phyloP scores from a whole-genome alignment of 2,329 filamentous ascomycete species.

The Penicillium sclerotigenum region DNA sequence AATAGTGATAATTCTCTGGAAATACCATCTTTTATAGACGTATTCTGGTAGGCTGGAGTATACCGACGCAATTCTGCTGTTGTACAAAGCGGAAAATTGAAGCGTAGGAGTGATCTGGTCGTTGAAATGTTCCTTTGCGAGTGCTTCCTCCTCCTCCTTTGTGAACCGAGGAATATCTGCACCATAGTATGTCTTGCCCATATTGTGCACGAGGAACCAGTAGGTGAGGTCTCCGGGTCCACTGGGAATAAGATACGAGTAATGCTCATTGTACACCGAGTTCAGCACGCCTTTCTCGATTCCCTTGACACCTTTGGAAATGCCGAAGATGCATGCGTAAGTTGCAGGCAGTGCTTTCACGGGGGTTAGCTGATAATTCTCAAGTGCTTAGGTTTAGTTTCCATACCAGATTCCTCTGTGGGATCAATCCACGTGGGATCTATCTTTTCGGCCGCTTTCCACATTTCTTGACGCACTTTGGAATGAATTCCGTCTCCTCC shows the following conservation, averaged over 20 bases:
- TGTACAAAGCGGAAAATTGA: constrained; percentile 23
- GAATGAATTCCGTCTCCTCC: constrained; percentile 46
- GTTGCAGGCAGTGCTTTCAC: constrained; percentile 18
- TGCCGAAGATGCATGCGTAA: constrained; percentile 30
- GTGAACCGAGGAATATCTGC: constrained; percentile 23
- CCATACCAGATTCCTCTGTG: constrained; percentile 12
- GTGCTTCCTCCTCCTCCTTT: constrained; percentile 18
- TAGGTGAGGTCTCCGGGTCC: constrained; percentile 21
- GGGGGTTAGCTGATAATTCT: not conserved
- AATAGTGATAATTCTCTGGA: constrained; percentile 15
- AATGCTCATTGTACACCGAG: constrained; percentile 17
- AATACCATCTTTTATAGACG: constrained; percentile 20
- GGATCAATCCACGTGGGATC: constrained; percentile 20
- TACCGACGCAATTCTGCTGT: constrained; percentile 11
- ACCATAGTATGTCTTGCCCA: constrained; percentile 17
- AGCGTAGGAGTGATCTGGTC: constrained; percentile 19
- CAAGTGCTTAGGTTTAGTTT: not conserved
- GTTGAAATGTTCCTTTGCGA: constrained; percentile 14
- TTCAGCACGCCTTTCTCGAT: constrained; percentile 13
- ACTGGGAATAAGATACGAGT: constrained; percentile 19
- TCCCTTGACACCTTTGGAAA: constrained; percentile 14
- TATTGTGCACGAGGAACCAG: constrained; percentile 24
- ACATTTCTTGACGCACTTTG: constrained; percentile 36
- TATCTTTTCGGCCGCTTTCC: constrained; percentile 13
- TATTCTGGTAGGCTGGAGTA: constrained; percentile 19